Base-by-base conservation (phyloP, 805 yeast genomes). In the Komagataella pseudopastoris region DNA sequence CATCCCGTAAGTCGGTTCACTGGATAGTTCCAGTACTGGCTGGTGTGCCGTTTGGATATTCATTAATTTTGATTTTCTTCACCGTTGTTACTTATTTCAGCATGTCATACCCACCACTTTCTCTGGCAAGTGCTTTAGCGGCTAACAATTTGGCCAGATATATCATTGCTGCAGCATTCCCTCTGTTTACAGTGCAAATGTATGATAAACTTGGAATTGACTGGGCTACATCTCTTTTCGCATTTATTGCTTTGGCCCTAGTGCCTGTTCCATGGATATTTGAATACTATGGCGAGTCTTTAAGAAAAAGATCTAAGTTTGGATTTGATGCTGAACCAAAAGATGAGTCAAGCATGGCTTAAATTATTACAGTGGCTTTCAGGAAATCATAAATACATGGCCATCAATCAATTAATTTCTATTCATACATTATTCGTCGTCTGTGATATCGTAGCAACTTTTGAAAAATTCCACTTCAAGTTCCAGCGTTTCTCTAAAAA, bases 151-250 rank as follows among this genome's bases (percentile, higher is more conserved):
- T 89, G 60, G 65, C 83, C 52, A 77, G 96, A 68, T 88, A 87
- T 62, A 57, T 83, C 36, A 63, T 85, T 55, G 88, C 95, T 7
- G 80, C 88, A 6, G 86, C 81, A 18, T 83, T 89, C 73, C 96
- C 96, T 52, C 71, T 89, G 53, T 88, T 89, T 68, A 85, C 89
- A 1, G 77, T 81, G 18, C 96, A 88, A 67, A 86, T 89, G 95
- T 83, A 84, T 69, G 63, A 74, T 17, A 80, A 74, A 47, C 70
- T 89, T 60, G 80, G 80, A 45, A 77, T 82, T 56, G 85, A 78
- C 58, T 88, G 95, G 95, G 96, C 95, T 8, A 71, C 84, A 36
- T 77, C 88, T 0, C 57, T 83, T 6, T 78, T 84, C 65, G 82
- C 71, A 0, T 80, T 84, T 57, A 75, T 85, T 61, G 74, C 88